Evolutionary conservation across 225 moss, liverwort and hornwort species (phyloP).

Genomic region (Lunularia cruciata): DNA sequence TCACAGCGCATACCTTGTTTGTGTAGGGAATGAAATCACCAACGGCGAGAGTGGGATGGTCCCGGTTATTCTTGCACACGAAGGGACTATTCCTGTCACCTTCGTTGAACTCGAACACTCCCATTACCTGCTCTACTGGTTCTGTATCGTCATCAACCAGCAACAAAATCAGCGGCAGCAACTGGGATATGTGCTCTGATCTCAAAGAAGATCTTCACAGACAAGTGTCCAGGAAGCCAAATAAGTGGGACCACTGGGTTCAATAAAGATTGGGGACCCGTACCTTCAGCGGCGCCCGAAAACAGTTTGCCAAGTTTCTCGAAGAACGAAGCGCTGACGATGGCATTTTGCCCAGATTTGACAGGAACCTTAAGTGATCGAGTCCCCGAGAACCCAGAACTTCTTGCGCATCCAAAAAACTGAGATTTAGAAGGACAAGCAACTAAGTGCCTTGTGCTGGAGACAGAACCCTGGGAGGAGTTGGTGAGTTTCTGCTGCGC

Average conservation of each 20-base stretch:
- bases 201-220: too few relatives aligned
- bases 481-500: not conserved
- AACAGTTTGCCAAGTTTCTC: conserved; percentile 30
- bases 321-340: conserved; percentile 33
- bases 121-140: conserved; percentile 33
- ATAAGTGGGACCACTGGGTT: not conserved
- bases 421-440: conserved; percentile 14
- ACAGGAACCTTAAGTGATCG: not conserved
- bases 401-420: conserved; percentile 21
- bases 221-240: not conserved
- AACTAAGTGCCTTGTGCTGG: not conserved
- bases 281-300: conserved; percentile 7
- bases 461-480: not conserved
- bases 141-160: conserved; percentile 20
- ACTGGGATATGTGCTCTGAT: not conserved
- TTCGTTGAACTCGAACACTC: conserved; percentile 37
- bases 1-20: conserved; percentile 26
- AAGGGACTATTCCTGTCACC: conserved; percentile 32
- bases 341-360: not conserved
- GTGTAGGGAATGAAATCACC: conserved; percentile 45
- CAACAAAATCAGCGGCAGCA: not conserved
- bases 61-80: not conserved
- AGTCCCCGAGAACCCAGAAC: not conserved
- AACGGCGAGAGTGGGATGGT: not conserved
- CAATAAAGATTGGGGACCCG: not conserved